Conservation (phyloP, 2,329 filamentous ascomycete species). For the Botrytis byssoidea region DNA sequence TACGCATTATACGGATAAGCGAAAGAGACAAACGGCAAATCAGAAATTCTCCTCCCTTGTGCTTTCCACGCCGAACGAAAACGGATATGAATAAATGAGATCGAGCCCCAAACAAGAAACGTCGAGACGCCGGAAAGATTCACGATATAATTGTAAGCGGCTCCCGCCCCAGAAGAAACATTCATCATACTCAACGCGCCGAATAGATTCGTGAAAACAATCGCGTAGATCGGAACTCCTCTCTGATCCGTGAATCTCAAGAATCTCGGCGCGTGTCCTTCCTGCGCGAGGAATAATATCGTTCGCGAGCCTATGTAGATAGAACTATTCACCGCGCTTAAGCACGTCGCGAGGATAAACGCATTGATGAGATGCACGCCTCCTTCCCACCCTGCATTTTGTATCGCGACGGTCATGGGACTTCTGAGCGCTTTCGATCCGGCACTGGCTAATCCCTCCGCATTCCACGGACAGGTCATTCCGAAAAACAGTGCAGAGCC, state of each 20-base stretch:
- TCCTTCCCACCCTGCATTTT: conserved; percentile 70
- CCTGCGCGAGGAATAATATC: conserved; percentile 72
- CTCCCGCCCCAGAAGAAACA: conserved; percentile 61
- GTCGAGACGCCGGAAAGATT: conserved; percentile 69
- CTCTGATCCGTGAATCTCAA: conserved; percentile 65
- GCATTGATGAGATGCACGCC: conserved; percentile 77
- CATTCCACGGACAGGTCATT: conserved; percentile 69
- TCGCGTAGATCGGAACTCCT: conserved; percentile 59
- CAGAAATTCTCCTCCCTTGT: conserved; percentile 54
- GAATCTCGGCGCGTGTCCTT: conserved; percentile 67
- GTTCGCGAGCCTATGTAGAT: conserved; percentile 78
- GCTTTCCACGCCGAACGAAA: conserved; percentile 63
- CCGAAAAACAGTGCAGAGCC: conserved; percentile 73
- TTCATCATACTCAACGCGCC: conserved; percentile 76
- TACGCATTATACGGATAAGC: conserved; percentile 59
- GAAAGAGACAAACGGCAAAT: conserved; percentile 56
- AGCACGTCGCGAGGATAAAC: conserved; percentile 71
- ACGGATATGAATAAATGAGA: conserved; percentile 69
- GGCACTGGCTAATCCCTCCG: conserved; percentile 60
- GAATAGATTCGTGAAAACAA: conserved; percentile 68
- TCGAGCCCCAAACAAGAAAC: conserved; percentile 70
- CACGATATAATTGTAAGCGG: conserved; percentile 68
- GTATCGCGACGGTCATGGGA: conserved; percentile 71
- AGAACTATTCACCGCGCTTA: conserved; percentile 70
- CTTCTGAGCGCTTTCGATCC: conserved; percentile 64